Base-by-base conservation (phyloP, 768 basidiomycete genomes). In the Austroboletus festivus region DNA sequence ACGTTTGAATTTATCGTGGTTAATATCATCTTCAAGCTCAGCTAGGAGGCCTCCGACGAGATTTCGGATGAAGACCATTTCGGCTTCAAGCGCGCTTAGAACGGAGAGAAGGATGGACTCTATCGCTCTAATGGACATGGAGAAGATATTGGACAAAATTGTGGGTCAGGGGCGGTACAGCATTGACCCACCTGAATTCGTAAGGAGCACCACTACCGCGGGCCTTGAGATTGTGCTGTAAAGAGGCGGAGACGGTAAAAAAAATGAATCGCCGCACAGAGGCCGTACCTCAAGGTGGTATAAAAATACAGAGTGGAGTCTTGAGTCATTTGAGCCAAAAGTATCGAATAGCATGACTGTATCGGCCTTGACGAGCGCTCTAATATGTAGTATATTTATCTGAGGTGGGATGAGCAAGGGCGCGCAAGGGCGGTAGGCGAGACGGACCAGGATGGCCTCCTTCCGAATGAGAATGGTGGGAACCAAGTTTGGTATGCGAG, bases 301-400 rank as follows among this genome's bases (percentile, higher is more conserved):
- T 50, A 93, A 69, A 64, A 93, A 93, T 12, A 86, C 85, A 31
- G 88, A 90, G 63, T 93, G 90, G 7, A 93, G 76, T 48, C 85
- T 73, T 3, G 91, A 93, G 67, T 94, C 89, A 13, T 82, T 80
- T 21, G 87, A 91, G 9, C 93, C 94, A 63, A 84, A 91, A 1
- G 89, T 86, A 62, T 97, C 94, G 64, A 98, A 97, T 34, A 98
- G 78, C 30, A 95, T 76, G 38, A 96, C 89, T 33, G 87, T 75
- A 63, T 96, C 89, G 9, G 93, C 87, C 68, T 97, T 97, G 62
- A 98, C 86, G 35, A 97, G 80, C 2, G 93, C 93, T 44, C 95
- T 83, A 42, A 98, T 92, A 61, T 98, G 95, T 26, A 98, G 79
- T 35, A 97, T 88, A 60, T 95, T 97, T 42, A 96, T 76, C 89